A percentile compares a stretch with the other conserved stretches of the same genome.
phyloP scores from a whole-genome alignment of 495 filamentous ascomycete genomes.

The Aspergillus egyptiacus region DNA sequence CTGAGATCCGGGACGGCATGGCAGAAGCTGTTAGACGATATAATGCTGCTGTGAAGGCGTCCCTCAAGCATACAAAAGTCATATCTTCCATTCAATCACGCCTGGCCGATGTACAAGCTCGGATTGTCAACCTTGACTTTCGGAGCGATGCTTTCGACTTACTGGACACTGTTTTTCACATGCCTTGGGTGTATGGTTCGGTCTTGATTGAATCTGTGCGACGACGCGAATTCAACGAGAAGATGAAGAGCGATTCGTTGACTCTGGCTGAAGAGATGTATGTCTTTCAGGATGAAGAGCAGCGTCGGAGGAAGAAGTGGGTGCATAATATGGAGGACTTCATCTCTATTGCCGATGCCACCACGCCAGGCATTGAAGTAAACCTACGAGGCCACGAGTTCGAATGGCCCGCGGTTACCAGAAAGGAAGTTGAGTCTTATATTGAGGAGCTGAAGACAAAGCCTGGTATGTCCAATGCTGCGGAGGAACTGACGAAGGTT shows the following conservation, averaged over 20 bases:
- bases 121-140: slow-evolving; percentile 65
- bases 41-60: slow-evolving; percentile 51
- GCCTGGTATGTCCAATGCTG: slow-evolving; percentile 33
- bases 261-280: slow-evolving; percentile 88
- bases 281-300: slow-evolving; percentile 82
- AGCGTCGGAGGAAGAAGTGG: slow-evolving; percentile 85
- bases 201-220: slow-evolving; percentile 79
- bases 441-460: slow-evolving; percentile 44
- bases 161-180: slow-evolving; percentile 64
- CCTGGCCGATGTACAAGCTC: slow-evolving; percentile 61
- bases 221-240: slow-evolving; percentile 84
- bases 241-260: slow-evolving; percentile 76
- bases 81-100: slow-evolving; percentile 73
- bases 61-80: slow-evolving; percentile 66
- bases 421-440: slow-evolving; percentile 53
- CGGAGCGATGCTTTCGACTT: slow-evolving; percentile 68
- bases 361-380: slow-evolving; percentile 73
- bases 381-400: slow-evolving; percentile 76
- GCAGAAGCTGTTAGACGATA: slow-evolving; percentile 60
- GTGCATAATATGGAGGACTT: slow-evolving; percentile 65
- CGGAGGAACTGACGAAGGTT: slow-evolving; percentile 61
- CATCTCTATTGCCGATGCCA: slow-evolving; percentile 53
- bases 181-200: slow-evolving; percentile 85
- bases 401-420: slow-evolving; percentile 62
- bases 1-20: slow-evolving; percentile 70